Evolutionary conservation across 352 stramenopile species (phyloP).

Genomic region (Bremia lactucae): DNA sequence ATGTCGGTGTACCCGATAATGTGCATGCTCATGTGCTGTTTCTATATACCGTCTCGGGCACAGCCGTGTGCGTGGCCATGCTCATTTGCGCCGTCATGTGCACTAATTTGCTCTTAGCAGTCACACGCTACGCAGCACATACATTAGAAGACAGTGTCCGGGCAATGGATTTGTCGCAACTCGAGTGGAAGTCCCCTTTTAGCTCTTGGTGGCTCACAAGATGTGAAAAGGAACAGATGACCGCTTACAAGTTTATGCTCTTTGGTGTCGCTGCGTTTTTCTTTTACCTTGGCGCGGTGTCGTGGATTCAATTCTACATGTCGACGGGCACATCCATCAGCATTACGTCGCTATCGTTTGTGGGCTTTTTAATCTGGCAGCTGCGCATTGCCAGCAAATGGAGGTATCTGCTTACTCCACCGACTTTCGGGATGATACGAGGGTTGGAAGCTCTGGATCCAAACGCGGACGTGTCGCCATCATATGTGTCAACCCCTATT

Average conservation of each 20-base stretch:
- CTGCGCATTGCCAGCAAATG: conserved; percentile 62
- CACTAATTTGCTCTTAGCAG: conserved; percentile 51
- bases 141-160: conserved; percentile 45
- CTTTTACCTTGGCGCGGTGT: conserved; percentile 44
- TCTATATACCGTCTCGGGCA: conserved; percentile 33
- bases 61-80: conserved; percentile 43
- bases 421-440: conserved; percentile 8
- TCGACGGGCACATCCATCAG: conserved; percentile 28
- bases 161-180: conserved; percentile 26
- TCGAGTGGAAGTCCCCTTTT: conserved; percentile 53
- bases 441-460: conserved; percentile 1
- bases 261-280: conserved; percentile 62
- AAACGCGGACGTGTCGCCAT: conserved; percentile 2
- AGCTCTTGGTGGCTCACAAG: conserved; percentile 49
- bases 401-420: conserved; percentile 56
- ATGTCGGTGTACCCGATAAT: conserved; percentile 35
- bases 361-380: conserved; percentile 51
- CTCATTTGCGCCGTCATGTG: conserved; percentile 55
- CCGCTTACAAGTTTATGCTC: conserved; percentile 63
- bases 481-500: conserved; percentile 10
- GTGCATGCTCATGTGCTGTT: conserved; percentile 27
- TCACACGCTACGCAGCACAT: conserved; percentile 51
- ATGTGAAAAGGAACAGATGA: conserved; percentile 63
- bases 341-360: conserved; percentile 37
- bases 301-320: conserved; percentile 62